phyloP scores from a whole-genome alignment of 768 basidiomycete genomes.

The Pleurotus cornucopiae region DNA sequence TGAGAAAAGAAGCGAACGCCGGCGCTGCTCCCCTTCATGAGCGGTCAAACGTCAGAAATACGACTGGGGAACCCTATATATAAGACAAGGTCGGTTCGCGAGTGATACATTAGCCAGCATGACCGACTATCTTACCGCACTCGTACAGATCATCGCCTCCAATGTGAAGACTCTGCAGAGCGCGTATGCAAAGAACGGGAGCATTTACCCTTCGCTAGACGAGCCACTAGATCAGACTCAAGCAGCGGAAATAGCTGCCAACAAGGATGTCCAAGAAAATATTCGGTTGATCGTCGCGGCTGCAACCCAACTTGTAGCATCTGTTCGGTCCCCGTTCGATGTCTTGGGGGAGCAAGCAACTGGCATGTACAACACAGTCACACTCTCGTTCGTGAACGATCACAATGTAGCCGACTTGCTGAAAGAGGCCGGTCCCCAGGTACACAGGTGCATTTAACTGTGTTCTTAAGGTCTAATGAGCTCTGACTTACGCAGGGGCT shows the following conservation, averaged over 20 bases:
- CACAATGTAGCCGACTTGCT: constrained; percentile 31
- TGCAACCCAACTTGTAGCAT: constrained; percentile 20
- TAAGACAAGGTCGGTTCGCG: no score
- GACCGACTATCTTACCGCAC: not conserved
- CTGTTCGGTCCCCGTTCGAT: constrained; percentile 8
- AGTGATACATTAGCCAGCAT: not conserved
- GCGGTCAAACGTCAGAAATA: no score
- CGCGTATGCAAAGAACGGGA: not conserved
- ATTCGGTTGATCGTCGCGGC: constrained; percentile 18
- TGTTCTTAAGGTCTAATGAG: not conserved
- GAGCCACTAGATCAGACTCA: constrained; percentile 7
- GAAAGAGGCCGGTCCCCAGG: constrained; percentile 27
- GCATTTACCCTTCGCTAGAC: constrained; percentile 8
- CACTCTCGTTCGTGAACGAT: constrained; percentile 22
- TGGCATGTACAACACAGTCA: constrained; percentile 11
- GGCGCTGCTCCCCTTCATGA: no score
- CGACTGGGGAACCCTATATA: no score
- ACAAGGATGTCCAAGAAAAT: constrained; percentile 12
- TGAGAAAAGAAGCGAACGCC: no score
- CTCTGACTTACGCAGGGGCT: constrained; percentile 16
- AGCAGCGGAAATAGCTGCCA: constrained; percentile 4
- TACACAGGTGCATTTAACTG: constrained; percentile 1
- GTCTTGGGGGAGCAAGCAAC: constrained; percentile 2
- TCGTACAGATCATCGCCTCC: not conserved
- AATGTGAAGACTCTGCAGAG: not conserved